phyloP scores from a whole-genome alignment of 108 stramenopile genomes.

The Pseudonitzschia delicatissima region DNA sequence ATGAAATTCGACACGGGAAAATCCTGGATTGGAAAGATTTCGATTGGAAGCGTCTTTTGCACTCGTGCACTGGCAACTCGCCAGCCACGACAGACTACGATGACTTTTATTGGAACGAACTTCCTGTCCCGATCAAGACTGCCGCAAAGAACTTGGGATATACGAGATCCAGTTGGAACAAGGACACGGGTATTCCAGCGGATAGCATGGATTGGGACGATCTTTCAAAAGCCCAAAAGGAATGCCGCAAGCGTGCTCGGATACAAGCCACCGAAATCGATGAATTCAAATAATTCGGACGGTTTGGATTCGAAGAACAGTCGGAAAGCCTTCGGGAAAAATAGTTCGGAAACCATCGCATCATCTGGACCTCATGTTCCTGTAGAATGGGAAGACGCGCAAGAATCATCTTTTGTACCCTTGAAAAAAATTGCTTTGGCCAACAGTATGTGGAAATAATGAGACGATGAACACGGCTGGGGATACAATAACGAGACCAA shows the following conservation, averaged over 20 bases:
- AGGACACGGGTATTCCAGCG: slow-evolving; percentile 7
- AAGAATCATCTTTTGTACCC: slow-evolving; percentile 6
- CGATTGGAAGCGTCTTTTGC: slow-evolving; percentile 18
- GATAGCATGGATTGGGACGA: slow-evolving; percentile 1
- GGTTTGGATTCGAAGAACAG: not conserved
- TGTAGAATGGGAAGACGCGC: slow-evolving; percentile 7
- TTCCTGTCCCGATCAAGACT: not conserved
- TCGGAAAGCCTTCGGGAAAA: not conserved
- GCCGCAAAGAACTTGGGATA: slow-evolving; percentile 30
- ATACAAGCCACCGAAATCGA: not conserved
- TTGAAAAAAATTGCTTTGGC: slow-evolving; percentile 7
- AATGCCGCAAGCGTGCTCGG: not conserved
- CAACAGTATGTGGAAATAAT: too few relatives aligned
- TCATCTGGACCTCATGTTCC: slow-evolving; percentile 22
- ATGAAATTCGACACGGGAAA: not conserved
- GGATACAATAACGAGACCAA: too few relatives aligned
- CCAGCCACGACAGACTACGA: not conserved
- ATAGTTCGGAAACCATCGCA: not conserved
- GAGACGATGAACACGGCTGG: too few relatives aligned
- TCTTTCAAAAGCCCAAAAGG: not conserved
- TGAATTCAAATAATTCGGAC: not conserved
- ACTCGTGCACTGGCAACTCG: not conserved
- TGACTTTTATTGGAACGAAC: slow-evolving; percentile 6
- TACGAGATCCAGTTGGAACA: slow-evolving; percentile 39
- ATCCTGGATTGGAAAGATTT: slow-evolving; percentile 27